Evolutionary conservation across 2,329 filamentous ascomycete genomes (phyloP).

Genomic region (Cladosporium phlei): DNA sequence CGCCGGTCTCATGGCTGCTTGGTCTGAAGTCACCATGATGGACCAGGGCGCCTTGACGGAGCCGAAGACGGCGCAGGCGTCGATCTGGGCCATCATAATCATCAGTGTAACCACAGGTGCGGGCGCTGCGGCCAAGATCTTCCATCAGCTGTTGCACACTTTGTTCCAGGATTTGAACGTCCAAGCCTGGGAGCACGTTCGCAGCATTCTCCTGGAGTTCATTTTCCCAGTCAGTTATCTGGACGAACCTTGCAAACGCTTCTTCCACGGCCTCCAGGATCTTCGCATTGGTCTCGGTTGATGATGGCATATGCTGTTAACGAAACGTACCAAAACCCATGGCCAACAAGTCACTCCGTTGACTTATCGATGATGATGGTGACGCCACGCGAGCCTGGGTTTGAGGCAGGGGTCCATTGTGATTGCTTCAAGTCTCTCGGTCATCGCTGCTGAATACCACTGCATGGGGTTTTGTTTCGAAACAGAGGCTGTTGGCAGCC

Average conservation of each 20-base stretch:
- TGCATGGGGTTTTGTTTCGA: too few species aligned
- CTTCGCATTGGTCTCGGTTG: conserved; percentile 2
- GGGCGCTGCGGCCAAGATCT: conserved; percentile 16
- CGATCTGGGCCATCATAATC: conserved; percentile 31
- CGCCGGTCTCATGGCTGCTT: conserved; percentile 28
- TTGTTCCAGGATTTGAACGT: conserved; percentile 28
- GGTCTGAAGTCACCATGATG: conserved; percentile 27
- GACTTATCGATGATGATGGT: too few species aligned
- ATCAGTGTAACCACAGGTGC: conserved; percentile 31
- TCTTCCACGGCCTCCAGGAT: conserved; percentile 24
- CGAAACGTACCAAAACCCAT: too few species aligned
- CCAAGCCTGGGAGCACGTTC: conserved; percentile 29
- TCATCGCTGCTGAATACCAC: too few species aligned
- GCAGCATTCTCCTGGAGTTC: conserved; percentile 30
- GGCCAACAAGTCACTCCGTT: too few species aligned
- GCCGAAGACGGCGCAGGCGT: conserved; percentile 29
- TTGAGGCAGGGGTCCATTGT: too few species aligned
- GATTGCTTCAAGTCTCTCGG: too few species aligned
- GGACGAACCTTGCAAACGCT: conserved; percentile 29
- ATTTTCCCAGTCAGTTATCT: conserved; percentile 32
- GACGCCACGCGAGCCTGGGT: too few species aligned
- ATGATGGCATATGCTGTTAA: too few species aligned
- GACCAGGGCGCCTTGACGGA: conserved; percentile 26
- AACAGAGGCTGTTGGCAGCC: too few species aligned
- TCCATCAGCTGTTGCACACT: conserved; percentile 18